Conservation (phyloP, 495 filamentous ascomycete genomes). For the Eremomyces bilateralis region DNA sequence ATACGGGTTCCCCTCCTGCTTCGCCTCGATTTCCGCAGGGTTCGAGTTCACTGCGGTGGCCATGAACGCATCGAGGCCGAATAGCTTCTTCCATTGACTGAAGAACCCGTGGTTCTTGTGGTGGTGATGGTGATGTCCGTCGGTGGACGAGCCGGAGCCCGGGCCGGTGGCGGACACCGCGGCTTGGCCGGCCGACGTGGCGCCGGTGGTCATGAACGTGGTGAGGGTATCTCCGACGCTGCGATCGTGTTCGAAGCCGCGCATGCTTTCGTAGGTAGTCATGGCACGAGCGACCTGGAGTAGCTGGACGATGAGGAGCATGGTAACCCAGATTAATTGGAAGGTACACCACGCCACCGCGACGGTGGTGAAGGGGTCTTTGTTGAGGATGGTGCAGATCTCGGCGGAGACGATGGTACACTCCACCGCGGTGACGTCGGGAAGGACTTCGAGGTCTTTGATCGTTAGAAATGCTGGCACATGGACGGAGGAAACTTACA, state of each 20-base stretch:
- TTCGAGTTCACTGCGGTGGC: conserved; percentile 29
- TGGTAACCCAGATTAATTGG: conserved; percentile 83
- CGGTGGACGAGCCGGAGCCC: conserved; percentile 25
- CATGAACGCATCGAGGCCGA: conserved; percentile 83
- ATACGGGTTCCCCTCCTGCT: conserved; percentile 51
- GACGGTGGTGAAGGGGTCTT: conserved; percentile 66
- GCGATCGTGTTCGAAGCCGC: conserved; percentile 35
- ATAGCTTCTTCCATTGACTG: conserved; percentile 56
- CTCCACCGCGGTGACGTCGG: conserved; percentile 22
- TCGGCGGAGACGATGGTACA: conserved; percentile 58
- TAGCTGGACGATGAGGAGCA: conserved; percentile 83
- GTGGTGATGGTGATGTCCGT: conserved; percentile 8
- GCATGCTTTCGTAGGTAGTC: conserved; percentile 93
- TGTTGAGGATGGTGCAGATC: conserved; percentile 50
- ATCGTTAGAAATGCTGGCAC: conserved; percentile 3
- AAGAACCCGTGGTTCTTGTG: conserved; percentile 35
- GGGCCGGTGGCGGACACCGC: conserved; percentile 30
- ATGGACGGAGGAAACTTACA: conserved; percentile 31
- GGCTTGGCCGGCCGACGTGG: conserved; percentile 42
- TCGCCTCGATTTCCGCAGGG: conserved; percentile 38
- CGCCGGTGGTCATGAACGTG: conserved; percentile 56
- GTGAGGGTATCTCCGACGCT: conserved; percentile 42
- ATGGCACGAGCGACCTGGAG: conserved; percentile 75
- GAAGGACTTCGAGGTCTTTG: conserved; percentile 25
- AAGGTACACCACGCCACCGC: conserved; percentile 55